These are phyloP conservation scores for Penicillium sp. DNA, from an alignment of 2,329 filamentous ascomycete species.

Conservation along the genomic window DNA sequence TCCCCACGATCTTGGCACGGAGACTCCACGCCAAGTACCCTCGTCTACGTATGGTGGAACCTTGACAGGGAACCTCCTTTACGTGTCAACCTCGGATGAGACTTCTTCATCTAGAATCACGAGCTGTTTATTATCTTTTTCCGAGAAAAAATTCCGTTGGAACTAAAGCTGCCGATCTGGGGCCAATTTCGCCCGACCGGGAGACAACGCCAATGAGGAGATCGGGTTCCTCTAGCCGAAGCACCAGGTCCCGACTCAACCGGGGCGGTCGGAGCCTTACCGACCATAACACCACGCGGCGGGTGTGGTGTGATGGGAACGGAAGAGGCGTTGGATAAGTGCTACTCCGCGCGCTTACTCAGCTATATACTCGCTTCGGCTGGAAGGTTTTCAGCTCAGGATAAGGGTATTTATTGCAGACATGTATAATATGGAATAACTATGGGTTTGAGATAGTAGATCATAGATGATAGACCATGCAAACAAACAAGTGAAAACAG, in stretches of 20 bases:
- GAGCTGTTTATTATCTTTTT: background rate
- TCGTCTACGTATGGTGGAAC: background rate
- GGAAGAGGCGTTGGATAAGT: constrained; percentile 4
- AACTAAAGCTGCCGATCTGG: background rate
- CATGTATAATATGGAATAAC: background rate
- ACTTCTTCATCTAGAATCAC: background rate
- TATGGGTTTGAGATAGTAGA: background rate
- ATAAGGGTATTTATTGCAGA: background rate
- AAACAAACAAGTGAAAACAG: background rate
- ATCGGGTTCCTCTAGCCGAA: background rate
- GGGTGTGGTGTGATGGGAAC: background rate
- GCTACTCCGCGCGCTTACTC: constrained; percentile 10
- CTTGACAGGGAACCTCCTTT: background rate
- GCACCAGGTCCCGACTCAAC: background rate
- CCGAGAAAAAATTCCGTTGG: background rate
- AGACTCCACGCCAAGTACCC: background rate
- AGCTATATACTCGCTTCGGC: background rate
- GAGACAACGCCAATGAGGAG: background rate
- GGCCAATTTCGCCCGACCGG: background rate
- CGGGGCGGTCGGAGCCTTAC: background rate
- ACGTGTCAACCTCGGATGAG: background rate
- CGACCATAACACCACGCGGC: background rate
- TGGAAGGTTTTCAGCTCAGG: too few species aligned
- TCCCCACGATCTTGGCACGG: background rate
- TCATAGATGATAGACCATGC: background rate